phyloP scores from a whole-genome alignment of 169 alveolate genomes.

The Plasmodium adleri region DNA sequence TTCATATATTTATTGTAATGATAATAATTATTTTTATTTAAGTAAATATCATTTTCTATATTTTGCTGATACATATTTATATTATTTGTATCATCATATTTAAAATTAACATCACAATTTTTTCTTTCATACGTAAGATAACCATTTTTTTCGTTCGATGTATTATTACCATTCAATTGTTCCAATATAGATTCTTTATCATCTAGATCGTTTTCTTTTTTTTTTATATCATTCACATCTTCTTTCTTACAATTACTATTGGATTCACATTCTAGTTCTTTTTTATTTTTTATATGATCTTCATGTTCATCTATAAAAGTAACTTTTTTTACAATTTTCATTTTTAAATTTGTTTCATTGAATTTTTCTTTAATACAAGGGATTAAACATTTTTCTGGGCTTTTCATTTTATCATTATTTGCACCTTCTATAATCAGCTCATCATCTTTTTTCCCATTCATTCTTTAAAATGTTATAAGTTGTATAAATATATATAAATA shows the following conservation, averaged over 20 bases:
- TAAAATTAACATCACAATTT: background rate
- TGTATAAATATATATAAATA: too few species aligned
- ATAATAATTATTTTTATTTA: background rate
- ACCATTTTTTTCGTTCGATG: too few species aligned
- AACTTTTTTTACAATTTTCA: slow-evolving; percentile 42
- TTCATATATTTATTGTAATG: background rate
- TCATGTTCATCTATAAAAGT: slow-evolving; percentile 41
- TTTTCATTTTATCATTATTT: background rate
- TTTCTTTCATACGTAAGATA: background rate
- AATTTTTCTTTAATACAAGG: background rate
- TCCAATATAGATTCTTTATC: too few species aligned
- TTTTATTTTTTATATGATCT: slow-evolving; percentile 18
- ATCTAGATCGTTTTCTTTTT: background rate
- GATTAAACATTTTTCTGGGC: background rate
- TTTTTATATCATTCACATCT: background rate
- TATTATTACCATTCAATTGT: too few species aligned
- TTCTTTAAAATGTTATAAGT: background rate
- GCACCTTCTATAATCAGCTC: slow-evolving; percentile 2
- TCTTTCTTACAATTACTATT: slow-evolving; percentile 1
- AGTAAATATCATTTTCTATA: background rate
- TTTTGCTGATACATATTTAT: background rate
- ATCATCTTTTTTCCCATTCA: slow-evolving; percentile 20
- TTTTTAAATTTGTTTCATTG: slow-evolving; percentile 25
- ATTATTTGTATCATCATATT: background rate
- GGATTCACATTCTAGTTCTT: background rate